Base-by-base conservation (phyloP, 2,329 filamentous ascomycete species). In the Curvularia hawaiiensis region DNA sequence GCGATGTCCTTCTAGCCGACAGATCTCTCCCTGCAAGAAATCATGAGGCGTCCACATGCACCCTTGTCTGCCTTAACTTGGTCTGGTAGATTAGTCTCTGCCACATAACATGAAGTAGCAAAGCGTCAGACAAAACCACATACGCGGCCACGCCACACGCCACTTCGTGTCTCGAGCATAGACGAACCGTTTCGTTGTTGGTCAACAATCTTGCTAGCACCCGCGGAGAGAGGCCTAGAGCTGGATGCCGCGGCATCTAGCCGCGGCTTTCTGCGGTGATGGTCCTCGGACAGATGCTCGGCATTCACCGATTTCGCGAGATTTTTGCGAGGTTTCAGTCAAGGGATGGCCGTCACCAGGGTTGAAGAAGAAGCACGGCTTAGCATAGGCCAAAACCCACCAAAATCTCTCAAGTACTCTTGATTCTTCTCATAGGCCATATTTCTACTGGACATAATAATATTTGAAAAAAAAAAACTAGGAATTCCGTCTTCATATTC, bases 1-100 rank as follows among this genome's bases (percentile, higher is more conserved):
- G 22, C 39, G 31, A 28, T 44, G 10, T 48, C 28, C 26, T 43
- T 38, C 51, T 31, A 55, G 53, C 53, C 47, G 26, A 35, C 24
- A 55, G 43, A 43, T 26, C 41, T 41, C 30, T 20, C 40, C 11
- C 16, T 14, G 20, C 18, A 26, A 45, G 47, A 30, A 31, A 35
- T n/a, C 12, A 39, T 24, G 24, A 26, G 24, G 43, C 4, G n/a
- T 33, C 44, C n/a, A 11, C 7, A 12, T 48, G 20, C 30, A 4
- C 31, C 12, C 31, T n/a, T 38, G 9, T n/a, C 16, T n/a, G 30
- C 16, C 22, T 9, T 5, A 26, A 43, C 14, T 9, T 24, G 40
- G 40, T 11, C 14, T 24, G 8, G 11, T 6, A 38, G 35, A 38
- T 38, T n/a, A 9, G n/a, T 6, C n/a, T 38, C 4, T n/a, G 24